These are phyloP conservation scores for Carpinus fangiana DNA, from an alignment of 306 rosid species.

Conservation along the genomic window DNA sequence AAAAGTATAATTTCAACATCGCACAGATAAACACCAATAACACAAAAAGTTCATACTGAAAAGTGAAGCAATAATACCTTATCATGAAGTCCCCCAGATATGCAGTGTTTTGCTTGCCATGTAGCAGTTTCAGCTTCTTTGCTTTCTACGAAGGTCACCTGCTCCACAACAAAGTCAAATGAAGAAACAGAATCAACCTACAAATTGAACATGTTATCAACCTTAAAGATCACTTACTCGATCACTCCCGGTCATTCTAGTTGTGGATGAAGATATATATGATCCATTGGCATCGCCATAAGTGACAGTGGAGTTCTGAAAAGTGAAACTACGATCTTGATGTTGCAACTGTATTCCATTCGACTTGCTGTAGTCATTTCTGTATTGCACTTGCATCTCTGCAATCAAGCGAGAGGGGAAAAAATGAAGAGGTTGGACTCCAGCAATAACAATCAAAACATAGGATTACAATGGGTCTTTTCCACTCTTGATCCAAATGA, in stretches of 20 bases:
- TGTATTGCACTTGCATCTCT: conserved; percentile 52
- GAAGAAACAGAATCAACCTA: conserved; percentile 13
- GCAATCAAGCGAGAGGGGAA: conserved; percentile 14
- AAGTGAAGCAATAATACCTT: conserved; percentile 50
- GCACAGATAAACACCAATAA: background rate
- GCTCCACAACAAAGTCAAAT: conserved; percentile 23
- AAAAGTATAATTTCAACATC: background rate
- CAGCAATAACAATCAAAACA: background rate
- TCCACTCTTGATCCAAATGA: too few relatives aligned
- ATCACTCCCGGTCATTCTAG: conserved; percentile 77
- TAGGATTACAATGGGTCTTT: background rate
- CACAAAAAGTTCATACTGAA: background rate
- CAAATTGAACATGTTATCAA: conserved; percentile 4
- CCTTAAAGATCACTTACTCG: conserved; percentile 53
- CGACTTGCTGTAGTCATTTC: conserved; percentile 28
- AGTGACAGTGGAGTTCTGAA: conserved; percentile 76
- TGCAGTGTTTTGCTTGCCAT: conserved; percentile 59
- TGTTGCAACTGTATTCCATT: conserved; percentile 40
- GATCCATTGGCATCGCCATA: conserved; percentile 68
- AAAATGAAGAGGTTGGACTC: background rate
- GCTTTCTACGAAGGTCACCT: conserved; percentile 76
- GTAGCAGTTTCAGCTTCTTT: conserved; percentile 80
- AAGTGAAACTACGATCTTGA: conserved; percentile 58
- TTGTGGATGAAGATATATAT: conserved; percentile 63
- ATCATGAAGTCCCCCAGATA: conserved; percentile 64